A percentile compares a stretch with the other conserved stretches of the same genome.
Conservation (phyloP, 2,329 filamentous ascomycete species). For the Cryoendolithus antarcticus region DNA sequence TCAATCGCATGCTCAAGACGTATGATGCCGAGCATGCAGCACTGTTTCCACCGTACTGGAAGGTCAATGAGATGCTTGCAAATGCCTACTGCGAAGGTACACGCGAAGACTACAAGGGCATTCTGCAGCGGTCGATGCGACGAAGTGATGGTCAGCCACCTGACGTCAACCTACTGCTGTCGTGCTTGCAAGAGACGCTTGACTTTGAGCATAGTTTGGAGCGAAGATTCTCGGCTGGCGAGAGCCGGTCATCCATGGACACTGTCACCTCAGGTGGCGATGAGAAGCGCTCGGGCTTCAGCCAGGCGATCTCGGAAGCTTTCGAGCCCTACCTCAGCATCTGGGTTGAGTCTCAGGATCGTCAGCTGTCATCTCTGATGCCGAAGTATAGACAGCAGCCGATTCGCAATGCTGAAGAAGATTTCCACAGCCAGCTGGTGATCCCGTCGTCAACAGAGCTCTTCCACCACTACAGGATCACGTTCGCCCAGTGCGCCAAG, state of each 20-base stretch:
- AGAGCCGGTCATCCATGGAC: conserved; percentile 67
- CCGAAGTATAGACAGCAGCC: conserved; percentile 79
- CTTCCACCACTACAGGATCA: conserved; percentile 92
- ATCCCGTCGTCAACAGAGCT: conserved; percentile 90
- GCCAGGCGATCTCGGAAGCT: conserved; percentile 84
- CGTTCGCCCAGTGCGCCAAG: conserved; percentile 88
- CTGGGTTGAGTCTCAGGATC: conserved; percentile 95
- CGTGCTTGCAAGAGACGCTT: conserved; percentile 85
- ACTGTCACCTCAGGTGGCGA: conserved; percentile 65
- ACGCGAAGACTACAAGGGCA: conserved; percentile 86
- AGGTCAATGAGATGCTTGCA: conserved; percentile 77
- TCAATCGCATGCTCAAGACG: conserved; percentile 85
- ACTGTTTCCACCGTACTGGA: conserved; percentile 82
- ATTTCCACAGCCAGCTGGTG: conserved; percentile 81
- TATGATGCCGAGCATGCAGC: conserved; percentile 86
- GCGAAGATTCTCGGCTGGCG: conserved; percentile 56
- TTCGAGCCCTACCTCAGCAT: conserved; percentile 95
- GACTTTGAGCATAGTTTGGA: conserved; percentile 93
- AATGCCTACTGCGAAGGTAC: conserved; percentile 94
- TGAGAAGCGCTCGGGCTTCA: conserved; percentile 65
- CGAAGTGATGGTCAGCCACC: conserved; percentile 63
- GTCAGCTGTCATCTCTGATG: conserved; percentile 69
- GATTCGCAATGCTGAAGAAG: conserved; percentile 69
- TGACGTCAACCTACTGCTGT: conserved; percentile 79
- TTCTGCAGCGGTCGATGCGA: conserved; percentile 77